Percentiles rank a stretch among this genome's conserved stretches.
Conservation (phyloP, 768 basidiomycete genomes). For the Naganishia randhawae region DNA sequence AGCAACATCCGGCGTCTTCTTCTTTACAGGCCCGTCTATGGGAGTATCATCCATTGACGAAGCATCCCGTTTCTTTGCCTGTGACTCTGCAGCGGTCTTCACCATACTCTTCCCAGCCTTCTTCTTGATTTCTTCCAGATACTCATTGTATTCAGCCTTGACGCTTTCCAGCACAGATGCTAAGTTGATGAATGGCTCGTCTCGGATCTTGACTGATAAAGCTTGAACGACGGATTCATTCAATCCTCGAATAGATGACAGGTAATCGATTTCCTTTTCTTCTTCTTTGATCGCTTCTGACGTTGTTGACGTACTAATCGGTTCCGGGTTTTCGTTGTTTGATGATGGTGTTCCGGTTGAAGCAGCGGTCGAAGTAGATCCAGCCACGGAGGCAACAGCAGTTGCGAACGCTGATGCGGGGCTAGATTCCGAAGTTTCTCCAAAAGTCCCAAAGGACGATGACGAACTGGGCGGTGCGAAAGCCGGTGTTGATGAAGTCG, state of each 20-base stretch:
- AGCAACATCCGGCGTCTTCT: not conserved
- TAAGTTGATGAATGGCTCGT: slow-evolving; percentile 42
- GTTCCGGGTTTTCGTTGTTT: not conserved
- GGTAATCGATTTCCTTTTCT: slow-evolving; percentile 39
- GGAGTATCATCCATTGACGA: not conserved
- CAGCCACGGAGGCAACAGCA: not conserved
- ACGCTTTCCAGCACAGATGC: slow-evolving; percentile 27
- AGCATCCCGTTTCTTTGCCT: slow-evolving; percentile 1
- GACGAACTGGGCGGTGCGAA: not conserved
- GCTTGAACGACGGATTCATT: slow-evolving; percentile 43
- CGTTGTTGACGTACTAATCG: not conserved
- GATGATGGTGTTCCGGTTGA: not conserved
- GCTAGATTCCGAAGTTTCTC: slow-evolving; percentile 3
- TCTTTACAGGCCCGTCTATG: not conserved
- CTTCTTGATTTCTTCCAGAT: slow-evolving; percentile 21
- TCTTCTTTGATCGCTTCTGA: slow-evolving; percentile 1
- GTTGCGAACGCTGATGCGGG: slow-evolving; percentile 1
- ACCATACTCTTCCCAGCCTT: slow-evolving; percentile 20
- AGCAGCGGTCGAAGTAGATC: not conserved
- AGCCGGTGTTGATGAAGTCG: slow-evolving; percentile 15
- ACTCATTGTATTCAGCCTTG: slow-evolving; percentile 17
- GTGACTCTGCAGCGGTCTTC: not conserved
- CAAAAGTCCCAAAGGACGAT: slow-evolving; percentile 13
- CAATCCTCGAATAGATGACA: slow-evolving; percentile 43
- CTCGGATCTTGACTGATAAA: slow-evolving; percentile 33